A percentile compares a stretch with the other conserved stretches of the same genome.
These are phyloP conservation scores for Kodamaea ohmeri DNA, from an alignment of 1,139 yeast species.

Conservation along the genomic window DNA sequence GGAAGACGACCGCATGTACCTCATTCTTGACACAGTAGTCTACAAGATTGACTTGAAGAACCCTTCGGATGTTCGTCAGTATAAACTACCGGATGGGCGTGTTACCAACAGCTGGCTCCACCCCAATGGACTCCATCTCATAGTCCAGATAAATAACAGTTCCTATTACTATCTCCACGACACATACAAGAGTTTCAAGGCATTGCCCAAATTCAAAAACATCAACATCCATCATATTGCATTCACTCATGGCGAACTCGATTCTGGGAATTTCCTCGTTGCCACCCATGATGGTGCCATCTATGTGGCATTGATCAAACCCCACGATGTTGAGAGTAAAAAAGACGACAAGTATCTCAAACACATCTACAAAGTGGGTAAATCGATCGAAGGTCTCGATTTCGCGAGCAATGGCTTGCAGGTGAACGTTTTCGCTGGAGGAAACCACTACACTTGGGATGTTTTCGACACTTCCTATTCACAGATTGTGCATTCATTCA, in stretches of 20 bases:
- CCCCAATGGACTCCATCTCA: slow-evolving; percentile 37
- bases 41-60: slow-evolving; percentile 36
- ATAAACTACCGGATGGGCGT: slow-evolving; percentile 23
- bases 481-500: slow-evolving; percentile 33
- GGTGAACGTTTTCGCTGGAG: slow-evolving; percentile 33
- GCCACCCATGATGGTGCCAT: slow-evolving; percentile 31
- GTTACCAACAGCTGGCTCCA: slow-evolving; percentile 39
- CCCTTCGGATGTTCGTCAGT: slow-evolving; percentile 36
- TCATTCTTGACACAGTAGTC: slow-evolving; percentile 24
- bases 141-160: slow-evolving; percentile 27
- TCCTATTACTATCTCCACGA: slow-evolving; percentile 33
- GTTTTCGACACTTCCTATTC: slow-evolving; percentile 30
- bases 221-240: slow-evolving; percentile 26
- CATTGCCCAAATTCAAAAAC: slow-evolving; percentile 33
- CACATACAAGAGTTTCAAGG: slow-evolving; percentile 32
- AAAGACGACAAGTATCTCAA: slow-evolving; percentile 40
- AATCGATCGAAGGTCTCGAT: slow-evolving; percentile 19
- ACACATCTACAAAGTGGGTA: slow-evolving; percentile 25
- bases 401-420: slow-evolving; percentile 26
- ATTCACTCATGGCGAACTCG: slow-evolving; percentile 12
- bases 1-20: slow-evolving; percentile 34
- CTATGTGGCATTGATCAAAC: slow-evolving; percentile 28
- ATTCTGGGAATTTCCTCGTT: slow-evolving; percentile 32
- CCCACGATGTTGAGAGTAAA: slow-evolving; percentile 27
- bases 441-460: slow-evolving; percentile 31